phyloP scores from a whole-genome alignment of 2,329 filamentous ascomycete genomes.

The Zasmidium angulare region DNA sequence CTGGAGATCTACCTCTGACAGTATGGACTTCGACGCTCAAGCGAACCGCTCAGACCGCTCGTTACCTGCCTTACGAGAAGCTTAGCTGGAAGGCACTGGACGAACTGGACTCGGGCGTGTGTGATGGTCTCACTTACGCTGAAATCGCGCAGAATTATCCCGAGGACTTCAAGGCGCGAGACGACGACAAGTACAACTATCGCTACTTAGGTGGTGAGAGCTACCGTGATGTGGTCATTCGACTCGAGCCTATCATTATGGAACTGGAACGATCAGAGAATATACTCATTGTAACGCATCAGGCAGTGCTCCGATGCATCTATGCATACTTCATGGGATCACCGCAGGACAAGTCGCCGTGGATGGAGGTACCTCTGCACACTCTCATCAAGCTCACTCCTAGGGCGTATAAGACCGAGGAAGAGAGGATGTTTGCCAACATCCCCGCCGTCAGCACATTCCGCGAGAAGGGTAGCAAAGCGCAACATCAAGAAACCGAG shows the following conservation, averaged over 20 bases:
- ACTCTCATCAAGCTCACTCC: slow-evolving; percentile 96
- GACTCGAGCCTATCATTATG: slow-evolving; percentile 99
- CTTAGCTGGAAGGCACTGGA: slow-evolving; percentile 98
- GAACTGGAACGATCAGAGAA: slow-evolving; percentile 94
- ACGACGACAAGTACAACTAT: slow-evolving; percentile 99
- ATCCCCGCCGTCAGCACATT: slow-evolving; percentile 96
- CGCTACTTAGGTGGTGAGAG: slow-evolving; percentile 95
- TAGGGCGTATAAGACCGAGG: slow-evolving; percentile 87
- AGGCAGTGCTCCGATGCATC: slow-evolving; percentile 93
- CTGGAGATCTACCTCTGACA: slow-evolving; percentile 71
- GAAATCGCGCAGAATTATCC: slow-evolving; percentile 90
- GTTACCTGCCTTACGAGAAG: slow-evolving; percentile 88
- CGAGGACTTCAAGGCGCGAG: slow-evolving; percentile 90
- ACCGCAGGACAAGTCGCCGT: slow-evolving; percentile 86
- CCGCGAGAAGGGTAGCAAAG: slow-evolving; percentile 88
- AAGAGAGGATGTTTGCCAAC: slow-evolving; percentile 82
- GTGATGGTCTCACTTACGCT: slow-evolving; percentile 93
- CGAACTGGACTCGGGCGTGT: slow-evolving; percentile 93
- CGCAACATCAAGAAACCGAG: slow-evolving; percentile 68
- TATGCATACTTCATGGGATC: slow-evolving; percentile 99
- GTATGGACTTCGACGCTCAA: slow-evolving; percentile 75
- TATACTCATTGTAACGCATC: slow-evolving; percentile 96
- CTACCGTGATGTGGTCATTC: slow-evolving; percentile 94
- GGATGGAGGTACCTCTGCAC: slow-evolving; percentile 98
- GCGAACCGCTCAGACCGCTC: slow-evolving; percentile 88